Evolutionary conservation across 768 basidiomycete genomes (phyloP).

Genomic region (Boletus patriciae): DNA sequence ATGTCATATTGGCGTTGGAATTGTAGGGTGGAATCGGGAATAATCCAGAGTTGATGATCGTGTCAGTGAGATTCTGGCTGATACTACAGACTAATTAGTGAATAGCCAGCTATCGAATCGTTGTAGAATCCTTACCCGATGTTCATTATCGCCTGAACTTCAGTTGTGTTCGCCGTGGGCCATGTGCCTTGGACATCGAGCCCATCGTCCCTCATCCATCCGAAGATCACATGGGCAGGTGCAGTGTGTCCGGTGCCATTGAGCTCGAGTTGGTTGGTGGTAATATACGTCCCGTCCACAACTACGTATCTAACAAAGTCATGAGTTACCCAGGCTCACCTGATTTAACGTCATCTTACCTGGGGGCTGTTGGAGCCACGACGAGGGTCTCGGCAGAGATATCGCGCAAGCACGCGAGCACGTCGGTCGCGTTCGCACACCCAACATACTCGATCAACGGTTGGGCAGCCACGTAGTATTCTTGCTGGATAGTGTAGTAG

Average conservation of each 20-base stretch:
- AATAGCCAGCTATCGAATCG: too few relatives aligned
- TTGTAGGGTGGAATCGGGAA: neutral
- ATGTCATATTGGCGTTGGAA: conserved; percentile 1
- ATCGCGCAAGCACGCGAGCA: conserved; percentile 6
- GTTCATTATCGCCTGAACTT: too few relatives aligned
- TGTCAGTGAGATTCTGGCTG: neutral
- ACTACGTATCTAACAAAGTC: conserved; percentile 26
- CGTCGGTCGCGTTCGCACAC: conserved; percentile 29
- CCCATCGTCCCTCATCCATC: too few relatives aligned
- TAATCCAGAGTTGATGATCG: conserved; percentile 2
- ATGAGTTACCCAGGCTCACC: too few relatives aligned
- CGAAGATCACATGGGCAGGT: conserved; percentile 45
- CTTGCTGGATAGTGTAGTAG: conserved; percentile 47
- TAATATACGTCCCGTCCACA: conserved; percentile 49
- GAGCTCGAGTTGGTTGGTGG: conserved; percentile 38
- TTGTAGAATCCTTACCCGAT: too few relatives aligned
- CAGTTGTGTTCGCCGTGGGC: too few relatives aligned
- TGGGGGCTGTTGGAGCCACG: neutral
- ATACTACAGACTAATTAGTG: neutral
- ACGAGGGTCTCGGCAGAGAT: conserved; percentile 2
- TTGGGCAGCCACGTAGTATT: conserved; percentile 33
- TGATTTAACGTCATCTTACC: too few relatives aligned
- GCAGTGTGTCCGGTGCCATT: conserved; percentile 41
- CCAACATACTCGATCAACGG: conserved; percentile 41
- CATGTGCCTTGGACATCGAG: too few relatives aligned